A percentile compares a stretch with the other conserved stretches of the same genome.
These are phyloP conservation scores for Trypanosoma lewisi DNA, from an alignment of 208 protist genomes.

Conservation along the genomic window DNA sequence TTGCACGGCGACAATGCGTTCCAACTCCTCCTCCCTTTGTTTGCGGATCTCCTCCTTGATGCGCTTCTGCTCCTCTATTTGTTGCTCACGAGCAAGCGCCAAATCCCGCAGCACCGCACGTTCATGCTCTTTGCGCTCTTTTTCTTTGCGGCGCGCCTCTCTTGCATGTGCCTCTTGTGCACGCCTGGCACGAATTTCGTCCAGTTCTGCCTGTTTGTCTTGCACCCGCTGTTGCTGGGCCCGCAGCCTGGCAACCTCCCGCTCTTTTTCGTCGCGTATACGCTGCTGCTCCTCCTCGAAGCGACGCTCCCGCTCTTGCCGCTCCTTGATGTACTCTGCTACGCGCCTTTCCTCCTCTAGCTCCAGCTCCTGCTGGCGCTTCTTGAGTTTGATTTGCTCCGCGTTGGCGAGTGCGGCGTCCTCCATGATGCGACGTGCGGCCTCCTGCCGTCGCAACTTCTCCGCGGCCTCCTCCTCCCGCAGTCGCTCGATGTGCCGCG, in stretches of 20 bases:
- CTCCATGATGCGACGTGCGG: constrained; percentile 81
- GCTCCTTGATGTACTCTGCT: constrained; percentile 82
- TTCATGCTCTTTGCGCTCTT: constrained; percentile 62
- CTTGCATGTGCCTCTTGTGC: constrained; percentile 85
- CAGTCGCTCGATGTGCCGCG: constrained; percentile 82
- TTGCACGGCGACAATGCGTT: constrained; percentile 84
- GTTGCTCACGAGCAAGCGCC: constrained; percentile 60
- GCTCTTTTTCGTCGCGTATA: constrained; percentile 83
- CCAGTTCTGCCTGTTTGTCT: constrained; percentile 89
- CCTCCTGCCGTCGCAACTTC: constrained; percentile 76
- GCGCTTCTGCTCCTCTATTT: constrained; percentile 79
- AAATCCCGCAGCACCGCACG: constrained; percentile 73
- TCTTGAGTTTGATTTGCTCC: constrained; percentile 91
- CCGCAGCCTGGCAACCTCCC: constrained; percentile 86
- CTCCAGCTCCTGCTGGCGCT: constrained; percentile 65
- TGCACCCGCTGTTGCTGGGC: constrained; percentile 88
- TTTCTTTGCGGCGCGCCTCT: constrained; percentile 80
- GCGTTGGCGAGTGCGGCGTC: constrained; percentile 92
- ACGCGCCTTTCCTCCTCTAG: constrained; percentile 88
- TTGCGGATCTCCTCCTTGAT: constrained; percentile 51
- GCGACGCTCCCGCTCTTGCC: constrained; percentile 86
- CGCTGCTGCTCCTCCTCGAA: constrained; percentile 82
- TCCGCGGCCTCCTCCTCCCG: constrained; percentile 87
- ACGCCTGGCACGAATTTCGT: constrained; percentile 89
- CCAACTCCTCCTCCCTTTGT: constrained; percentile 83